Conservation (phyloP, 2,329 filamentous ascomycete species). For the Stagonosporopsis chrysanthemi region DNA sequence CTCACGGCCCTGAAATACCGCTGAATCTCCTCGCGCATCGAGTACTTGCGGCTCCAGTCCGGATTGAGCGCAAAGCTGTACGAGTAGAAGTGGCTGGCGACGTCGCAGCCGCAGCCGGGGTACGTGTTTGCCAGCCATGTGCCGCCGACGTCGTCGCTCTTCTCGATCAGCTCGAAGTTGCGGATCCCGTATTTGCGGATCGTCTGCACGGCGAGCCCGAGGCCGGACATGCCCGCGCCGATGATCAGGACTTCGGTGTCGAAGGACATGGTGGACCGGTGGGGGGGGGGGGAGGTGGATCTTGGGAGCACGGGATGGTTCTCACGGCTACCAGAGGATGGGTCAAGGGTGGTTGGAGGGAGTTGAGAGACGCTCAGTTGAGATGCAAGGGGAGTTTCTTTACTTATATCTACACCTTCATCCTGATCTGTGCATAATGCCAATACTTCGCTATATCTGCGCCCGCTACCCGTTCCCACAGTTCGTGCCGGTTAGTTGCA, state of each 20-base stretch:
- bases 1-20: slow-evolving; percentile 57
- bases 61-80: slow-evolving; percentile 68
- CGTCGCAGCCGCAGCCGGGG: slow-evolving; percentile 47
- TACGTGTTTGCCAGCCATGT: slow-evolving; percentile 47
- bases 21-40: slow-evolving; percentile 63
- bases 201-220: slow-evolving; percentile 57
- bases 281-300: neutral
- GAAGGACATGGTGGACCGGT: slow-evolving; percentile 36
- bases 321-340: neutral
- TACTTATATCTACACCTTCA: slow-evolving; percentile 3
- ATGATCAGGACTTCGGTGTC: slow-evolving; percentile 59
- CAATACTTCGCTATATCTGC: neutral
- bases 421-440: neutral
- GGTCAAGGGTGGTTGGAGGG: neutral
- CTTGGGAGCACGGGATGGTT: neutral
- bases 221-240: slow-evolving; percentile 58
- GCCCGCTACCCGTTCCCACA: neutral
- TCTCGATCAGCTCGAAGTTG: slow-evolving; percentile 56
- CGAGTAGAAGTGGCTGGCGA: slow-evolving; percentile 65
- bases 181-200: slow-evolving; percentile 49
- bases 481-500: neutral
- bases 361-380: neutral
- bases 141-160: slow-evolving; percentile 49
- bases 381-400: neutral
- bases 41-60: slow-evolving; percentile 66